A percentile compares a stretch with the other conserved stretches of the same genome.
These are phyloP conservation scores for Murraya paniculata DNA, from an alignment of 345 rosid species.

Conservation along the genomic window DNA sequence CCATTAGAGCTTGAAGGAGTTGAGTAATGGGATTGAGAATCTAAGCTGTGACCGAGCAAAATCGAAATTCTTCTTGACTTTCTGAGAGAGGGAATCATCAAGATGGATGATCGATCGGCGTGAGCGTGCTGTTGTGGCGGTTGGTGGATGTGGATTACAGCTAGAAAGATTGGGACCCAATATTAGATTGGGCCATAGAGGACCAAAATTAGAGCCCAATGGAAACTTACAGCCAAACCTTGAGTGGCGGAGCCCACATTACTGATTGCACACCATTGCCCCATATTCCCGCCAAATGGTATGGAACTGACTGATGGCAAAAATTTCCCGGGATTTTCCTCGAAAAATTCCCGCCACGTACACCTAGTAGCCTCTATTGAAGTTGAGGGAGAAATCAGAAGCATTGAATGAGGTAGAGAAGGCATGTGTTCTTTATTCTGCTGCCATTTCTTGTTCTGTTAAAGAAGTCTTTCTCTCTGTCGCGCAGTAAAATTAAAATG, in stretches of 20 bases:
- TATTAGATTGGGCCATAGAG: too few relatives aligned
- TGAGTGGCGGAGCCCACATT: not conserved
- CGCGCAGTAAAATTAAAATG: slow-evolving; percentile 29
- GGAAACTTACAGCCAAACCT: too few relatives aligned
- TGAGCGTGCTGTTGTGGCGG: not conserved
- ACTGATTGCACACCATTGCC: not conserved
- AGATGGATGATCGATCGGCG: slow-evolving; percentile 21
- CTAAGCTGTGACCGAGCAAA: slow-evolving; percentile 1
- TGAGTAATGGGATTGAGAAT: slow-evolving; percentile 7
- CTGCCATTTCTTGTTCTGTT: not conserved
- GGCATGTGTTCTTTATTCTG: not conserved
- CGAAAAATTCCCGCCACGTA: slow-evolving; percentile 25
- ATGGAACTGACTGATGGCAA: not conserved
- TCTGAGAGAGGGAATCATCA: slow-evolving; percentile 22
- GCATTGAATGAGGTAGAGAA: not conserved
- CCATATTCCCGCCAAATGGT: slow-evolving; percentile 30
- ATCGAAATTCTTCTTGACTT: slow-evolving; percentile 11
- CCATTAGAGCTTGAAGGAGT: slow-evolving; percentile 15
- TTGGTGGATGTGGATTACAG: not conserved
- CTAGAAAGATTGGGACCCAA: not conserved
- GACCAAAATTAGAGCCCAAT: not conserved
- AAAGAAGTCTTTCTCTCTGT: not conserved
- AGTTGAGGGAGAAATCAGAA: not conserved
- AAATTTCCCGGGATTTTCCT: slow-evolving; percentile 8
- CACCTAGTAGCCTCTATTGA: not conserved